Percentiles rank a stretch among this genome's conserved stretches.
These are phyloP conservation scores for Ophiosphaerella korrae DNA, from an alignment of 2,329 filamentous ascomycete species.

Conservation along the genomic window DNA sequence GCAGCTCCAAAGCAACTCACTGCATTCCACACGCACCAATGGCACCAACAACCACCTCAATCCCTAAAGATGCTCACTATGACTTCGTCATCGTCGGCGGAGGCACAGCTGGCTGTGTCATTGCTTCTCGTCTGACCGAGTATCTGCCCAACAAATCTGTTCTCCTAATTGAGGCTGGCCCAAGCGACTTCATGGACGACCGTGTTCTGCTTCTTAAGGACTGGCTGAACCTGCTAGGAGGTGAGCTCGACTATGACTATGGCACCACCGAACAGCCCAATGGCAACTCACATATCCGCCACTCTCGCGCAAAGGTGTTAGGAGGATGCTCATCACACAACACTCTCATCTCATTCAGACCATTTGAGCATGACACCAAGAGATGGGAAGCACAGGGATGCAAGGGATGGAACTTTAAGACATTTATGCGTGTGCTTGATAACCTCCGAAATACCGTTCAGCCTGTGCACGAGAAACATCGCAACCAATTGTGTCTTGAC, in stretches of 20 bases:
- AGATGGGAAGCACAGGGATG: slow-evolving; percentile 83
- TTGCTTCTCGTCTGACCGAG: slow-evolving; percentile 78
- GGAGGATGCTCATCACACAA: slow-evolving; percentile 94
- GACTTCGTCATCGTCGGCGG: slow-evolving; percentile 88
- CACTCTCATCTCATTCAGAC: slow-evolving; percentile 89
- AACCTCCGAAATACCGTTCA: slow-evolving; percentile 89
- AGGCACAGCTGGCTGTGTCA: slow-evolving; percentile 84
- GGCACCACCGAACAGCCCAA: slow-evolving; percentile 85
- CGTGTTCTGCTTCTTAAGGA: slow-evolving; percentile 84
- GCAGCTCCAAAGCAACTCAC: not conserved
- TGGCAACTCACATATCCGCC: slow-evolving; percentile 90
- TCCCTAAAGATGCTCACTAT: slow-evolving; percentile 67
- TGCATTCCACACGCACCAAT: slow-evolving; percentile 21
- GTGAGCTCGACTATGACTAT: slow-evolving; percentile 89
- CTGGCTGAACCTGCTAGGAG: slow-evolving; percentile 83
- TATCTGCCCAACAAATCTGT: slow-evolving; percentile 83
- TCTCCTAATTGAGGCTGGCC: slow-evolving; percentile 85
- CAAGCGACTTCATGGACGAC: slow-evolving; percentile 87
- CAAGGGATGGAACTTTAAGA: slow-evolving; percentile 85
- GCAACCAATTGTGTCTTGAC: slow-evolving; percentile 89
- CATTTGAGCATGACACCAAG: slow-evolving; percentile 85
- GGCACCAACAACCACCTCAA: slow-evolving; percentile 61
- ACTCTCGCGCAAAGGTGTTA: slow-evolving; percentile 89
- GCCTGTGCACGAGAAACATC: slow-evolving; percentile 81
- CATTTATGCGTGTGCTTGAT: slow-evolving; percentile 79